These are phyloP conservation scores for Fagopyrum tataricum DNA, from an alignment of 148 eudicot species.

Conservation along the genomic window DNA sequence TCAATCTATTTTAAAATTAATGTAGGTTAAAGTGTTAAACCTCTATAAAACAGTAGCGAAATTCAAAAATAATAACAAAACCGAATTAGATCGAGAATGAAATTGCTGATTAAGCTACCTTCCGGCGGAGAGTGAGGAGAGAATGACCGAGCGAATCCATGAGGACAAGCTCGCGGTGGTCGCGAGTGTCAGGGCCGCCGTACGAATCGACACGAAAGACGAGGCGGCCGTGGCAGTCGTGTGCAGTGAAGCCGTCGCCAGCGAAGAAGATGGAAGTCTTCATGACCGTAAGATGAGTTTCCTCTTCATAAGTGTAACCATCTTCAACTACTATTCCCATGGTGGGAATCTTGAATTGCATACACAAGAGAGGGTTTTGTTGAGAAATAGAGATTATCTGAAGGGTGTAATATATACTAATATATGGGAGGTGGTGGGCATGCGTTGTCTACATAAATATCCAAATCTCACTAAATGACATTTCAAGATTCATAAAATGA, in stretches of 20 bases:
- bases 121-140: conserved; percentile 88
- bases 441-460: background rate
- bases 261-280: conserved; percentile 69
- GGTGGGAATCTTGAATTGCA: background rate
- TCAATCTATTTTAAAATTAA: too few relatives aligned
- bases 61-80: too few relatives aligned
- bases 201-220: conserved; percentile 82
- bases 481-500: background rate
- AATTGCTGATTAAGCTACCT: conserved; percentile 29
- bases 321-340: conserved; percentile 9
- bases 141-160: conserved; percentile 71
- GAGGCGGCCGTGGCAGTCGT: conserved; percentile 56
- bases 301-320: background rate
- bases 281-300: conserved; percentile 44
- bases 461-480: background rate
- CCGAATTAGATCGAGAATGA: background rate
- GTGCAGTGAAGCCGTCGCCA: conserved; percentile 74
- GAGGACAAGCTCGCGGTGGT: conserved; percentile 58
- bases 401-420: background rate
- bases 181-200: conserved; percentile 47
- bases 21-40: too few relatives aligned
- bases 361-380: background rate
- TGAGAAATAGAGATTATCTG: background rate
- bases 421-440: background rate
- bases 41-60: too few relatives aligned